Base-by-base conservation (phyloP, 2,329 filamentous ascomycete genomes). In the Nothophaeocryptopus gaeumannii region DNA sequence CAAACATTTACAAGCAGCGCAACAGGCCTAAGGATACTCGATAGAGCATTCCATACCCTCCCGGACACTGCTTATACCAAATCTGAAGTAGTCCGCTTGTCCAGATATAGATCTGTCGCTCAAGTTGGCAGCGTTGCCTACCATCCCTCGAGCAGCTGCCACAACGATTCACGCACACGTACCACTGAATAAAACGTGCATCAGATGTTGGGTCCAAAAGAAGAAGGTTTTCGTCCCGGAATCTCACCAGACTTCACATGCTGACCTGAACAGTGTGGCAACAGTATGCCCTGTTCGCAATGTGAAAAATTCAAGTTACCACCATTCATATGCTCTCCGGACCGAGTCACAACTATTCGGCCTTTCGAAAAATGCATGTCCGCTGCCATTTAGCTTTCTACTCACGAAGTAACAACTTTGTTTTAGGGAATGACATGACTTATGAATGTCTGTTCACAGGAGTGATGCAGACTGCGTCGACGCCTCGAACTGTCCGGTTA, bases 361-460 rank as follows among this genome's bases (percentile, higher is more conserved):
- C 37, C 37, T 39, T 39, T 39, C 37, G 37, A 39, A 39, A 39
- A 39, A 39, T 39, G 37, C 37, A 39, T 39, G 37, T 39, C 37
- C 14, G 37, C 37, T 39, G 37, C 37, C 37, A 39, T 39, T 39
- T 39, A 39, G 37, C 37, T 39, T 39, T 39, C 37, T 39, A 39
- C 37, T 39, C 37, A 39, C 37, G 37, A 39, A 39, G 37, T 39
- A 39, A 39, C 37, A 39, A 39, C 29, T 39, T 39, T 39, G 37
- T 39, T 39, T 39, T 39, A 39, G 37, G 37, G 37, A 39, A 39
- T 16, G 37, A 39, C 37, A 39, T 39, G 37, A 39, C 37, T 39
- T 39, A 39, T 39, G 37, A 39, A 39, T 39, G 37, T 39, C 37
- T 39, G 37, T 39, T 39, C 37, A 39, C 37, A 39, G 37, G 37